Evolutionary conservation across 345 rosid genomes (phyloP).

Genomic region (Eucalyptus marginata): DNA sequence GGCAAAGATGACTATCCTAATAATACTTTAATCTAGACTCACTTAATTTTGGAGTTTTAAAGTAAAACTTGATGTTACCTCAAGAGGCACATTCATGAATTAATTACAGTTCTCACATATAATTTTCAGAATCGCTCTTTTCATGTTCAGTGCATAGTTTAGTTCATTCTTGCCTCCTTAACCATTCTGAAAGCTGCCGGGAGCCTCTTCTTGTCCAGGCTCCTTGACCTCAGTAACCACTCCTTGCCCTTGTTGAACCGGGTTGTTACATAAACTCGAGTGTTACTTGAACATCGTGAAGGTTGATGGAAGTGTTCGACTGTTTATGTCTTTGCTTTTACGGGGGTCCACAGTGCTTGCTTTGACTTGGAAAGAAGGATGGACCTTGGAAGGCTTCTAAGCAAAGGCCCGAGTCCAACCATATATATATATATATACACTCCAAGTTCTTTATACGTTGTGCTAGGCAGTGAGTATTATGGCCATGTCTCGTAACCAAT

Average conservation of each 20-base stretch:
- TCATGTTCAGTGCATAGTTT: not conserved
- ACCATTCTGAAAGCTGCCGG: fast-evolving
- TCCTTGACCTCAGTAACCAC: too few relatives aligned
- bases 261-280: not conserved
- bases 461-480: not conserved
- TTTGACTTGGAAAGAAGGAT: conserved; percentile 21
- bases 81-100: fast-evolving
- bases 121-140: too few relatives aligned
- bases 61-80: too few relatives aligned
- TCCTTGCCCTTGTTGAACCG: too few relatives aligned
- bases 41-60: too few relatives aligned
- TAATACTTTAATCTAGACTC: too few relatives aligned
- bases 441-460: not conserved
- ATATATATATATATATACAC: not conserved
- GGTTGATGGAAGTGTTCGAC: not conserved
- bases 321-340: not conserved
- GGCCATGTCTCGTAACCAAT: not conserved
- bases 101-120: not conserved
- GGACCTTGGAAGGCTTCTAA: conserved; percentile 17
- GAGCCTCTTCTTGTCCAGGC: not conserved
- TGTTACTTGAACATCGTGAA: not conserved
- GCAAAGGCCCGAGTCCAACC: not conserved
- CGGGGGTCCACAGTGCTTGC: conserved; percentile 5
- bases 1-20: too few relatives aligned
- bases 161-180: too few relatives aligned